Evolutionary conservation across 1,139 yeast species (phyloP).

Genomic region (Pichia sp.): DNA sequence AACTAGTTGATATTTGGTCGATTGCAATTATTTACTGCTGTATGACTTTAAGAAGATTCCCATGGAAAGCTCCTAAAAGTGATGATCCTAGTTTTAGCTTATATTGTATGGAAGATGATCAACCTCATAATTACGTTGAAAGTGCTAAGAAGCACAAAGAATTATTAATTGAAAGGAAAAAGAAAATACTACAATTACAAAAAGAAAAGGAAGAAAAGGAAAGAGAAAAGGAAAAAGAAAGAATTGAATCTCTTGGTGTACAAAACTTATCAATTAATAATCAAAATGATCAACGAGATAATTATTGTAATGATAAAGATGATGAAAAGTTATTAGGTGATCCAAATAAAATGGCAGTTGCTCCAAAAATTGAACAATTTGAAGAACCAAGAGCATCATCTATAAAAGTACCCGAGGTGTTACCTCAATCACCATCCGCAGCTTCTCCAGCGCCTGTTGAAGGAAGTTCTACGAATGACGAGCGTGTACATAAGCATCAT

Average conservation of each 20-base stretch:
- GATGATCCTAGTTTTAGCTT: constrained; percentile 76
- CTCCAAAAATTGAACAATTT: constrained; percentile 10
- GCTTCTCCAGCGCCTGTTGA: neutral
- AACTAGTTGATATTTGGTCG: constrained; percentile 95
- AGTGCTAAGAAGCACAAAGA: constrained; percentile 44
- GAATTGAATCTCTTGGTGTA: neutral
- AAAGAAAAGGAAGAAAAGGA: constrained; percentile 16
- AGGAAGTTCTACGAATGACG: neutral
- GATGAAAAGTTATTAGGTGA: constrained; percentile 18
- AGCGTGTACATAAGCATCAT: constrained; percentile 11
- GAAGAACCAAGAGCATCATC: neutral
- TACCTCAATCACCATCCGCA: neutral
- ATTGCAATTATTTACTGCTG: constrained; percentile 89
- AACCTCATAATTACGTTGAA: constrained; percentile 35
- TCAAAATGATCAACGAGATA: neutral
- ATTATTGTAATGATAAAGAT: constrained; percentile 11
- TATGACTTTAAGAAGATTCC: constrained; percentile 89
- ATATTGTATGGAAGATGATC: constrained; percentile 47
- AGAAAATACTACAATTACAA: constrained; percentile 26
- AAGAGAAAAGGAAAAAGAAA: constrained; percentile 1
- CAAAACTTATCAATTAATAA: neutral
- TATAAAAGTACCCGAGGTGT: neutral
- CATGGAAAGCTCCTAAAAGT: constrained; percentile 94
- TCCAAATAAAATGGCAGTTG: constrained; percentile 22
- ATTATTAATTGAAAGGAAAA: constrained; percentile 35